These are phyloP conservation scores for Debaryomyces sp. DNA, from an alignment of 1,139 yeast genomes.

Conservation along the genomic window DNA sequence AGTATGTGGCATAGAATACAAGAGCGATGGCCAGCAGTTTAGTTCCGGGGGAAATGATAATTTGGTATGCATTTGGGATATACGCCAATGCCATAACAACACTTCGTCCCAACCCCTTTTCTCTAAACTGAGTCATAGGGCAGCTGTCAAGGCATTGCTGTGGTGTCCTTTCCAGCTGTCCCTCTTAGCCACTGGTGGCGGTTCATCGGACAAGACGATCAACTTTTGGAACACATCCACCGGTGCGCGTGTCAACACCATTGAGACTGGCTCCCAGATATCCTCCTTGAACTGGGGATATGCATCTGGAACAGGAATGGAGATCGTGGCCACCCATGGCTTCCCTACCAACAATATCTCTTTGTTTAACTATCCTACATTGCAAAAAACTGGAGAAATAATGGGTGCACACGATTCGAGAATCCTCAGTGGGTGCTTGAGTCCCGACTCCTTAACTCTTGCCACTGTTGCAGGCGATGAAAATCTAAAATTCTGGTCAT, in stretches of 20 bases:
- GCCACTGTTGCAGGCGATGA: slow-evolving; percentile 98
- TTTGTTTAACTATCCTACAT: slow-evolving; percentile 82
- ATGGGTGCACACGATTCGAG: slow-evolving; percentile 87
- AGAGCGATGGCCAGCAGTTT: slow-evolving; percentile 79
- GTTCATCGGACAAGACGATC: slow-evolving; percentile 84
- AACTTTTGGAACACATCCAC: slow-evolving; percentile 96
- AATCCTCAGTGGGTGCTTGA: slow-evolving; percentile 77
- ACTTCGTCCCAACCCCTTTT: slow-evolving; percentile 59
- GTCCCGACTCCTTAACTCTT: slow-evolving; percentile 87
- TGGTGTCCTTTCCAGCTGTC: slow-evolving; percentile 93
- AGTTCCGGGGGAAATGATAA: slow-evolving; percentile 97
- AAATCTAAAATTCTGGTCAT: slow-evolving; percentile 91
- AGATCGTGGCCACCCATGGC: slow-evolving; percentile 93
- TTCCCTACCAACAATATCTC: slow-evolving; percentile 86
- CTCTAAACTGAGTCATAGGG: slow-evolving; percentile 78
- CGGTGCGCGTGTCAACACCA: slow-evolving; percentile 83
- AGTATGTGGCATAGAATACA: slow-evolving; percentile 90
- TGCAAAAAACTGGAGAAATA: slow-evolving; percentile 88
- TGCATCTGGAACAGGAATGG: slow-evolving; percentile 70
- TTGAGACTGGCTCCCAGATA: slow-evolving; percentile 93
- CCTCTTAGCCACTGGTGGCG: slow-evolving; percentile 94
- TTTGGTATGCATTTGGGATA: slow-evolving; percentile 93
- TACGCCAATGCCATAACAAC: slow-evolving; percentile 52
- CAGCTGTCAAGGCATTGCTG: slow-evolving; percentile 93
- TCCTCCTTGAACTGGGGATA: slow-evolving; percentile 92